Conservation (phyloP, 176 grass and related monocot genomes). For the Bothriochloa decipiens region DNA sequence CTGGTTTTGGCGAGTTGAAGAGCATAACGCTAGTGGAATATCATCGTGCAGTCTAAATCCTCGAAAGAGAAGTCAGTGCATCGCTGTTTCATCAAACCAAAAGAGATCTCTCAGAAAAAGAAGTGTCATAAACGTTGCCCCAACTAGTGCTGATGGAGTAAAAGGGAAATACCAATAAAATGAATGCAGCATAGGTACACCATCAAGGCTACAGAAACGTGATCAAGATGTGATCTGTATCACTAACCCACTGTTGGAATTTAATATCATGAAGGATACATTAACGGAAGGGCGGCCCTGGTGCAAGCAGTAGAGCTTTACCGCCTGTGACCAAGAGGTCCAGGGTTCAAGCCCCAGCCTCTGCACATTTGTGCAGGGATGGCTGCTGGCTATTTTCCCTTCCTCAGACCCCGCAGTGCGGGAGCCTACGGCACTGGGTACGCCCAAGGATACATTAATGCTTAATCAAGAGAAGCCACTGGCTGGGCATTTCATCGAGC, state of each 20-base stretch:
- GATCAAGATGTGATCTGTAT: neutral
- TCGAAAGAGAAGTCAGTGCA: slow-evolving; percentile 25
- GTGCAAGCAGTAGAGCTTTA: too few relatives aligned
- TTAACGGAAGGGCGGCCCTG: too few relatives aligned
- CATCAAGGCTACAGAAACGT: neutral
- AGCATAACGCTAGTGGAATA: slow-evolving; percentile 40
- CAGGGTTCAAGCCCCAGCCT: too few relatives aligned
- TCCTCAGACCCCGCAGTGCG: too few relatives aligned
- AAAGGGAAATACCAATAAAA: neutral
- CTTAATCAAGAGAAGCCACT: neutral
- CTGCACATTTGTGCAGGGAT: too few relatives aligned
- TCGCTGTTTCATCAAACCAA: slow-evolving; percentile 33
- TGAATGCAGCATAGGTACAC: neutral
- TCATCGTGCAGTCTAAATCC: slow-evolving; percentile 17
- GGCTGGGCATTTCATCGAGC: neutral
- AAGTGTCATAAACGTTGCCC: neutral
- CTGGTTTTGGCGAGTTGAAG: slow-evolving; percentile 25
- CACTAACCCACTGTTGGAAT: neutral
- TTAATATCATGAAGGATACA: neutral
- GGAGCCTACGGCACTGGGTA: too few relatives aligned
- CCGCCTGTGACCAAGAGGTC: too few relatives aligned
- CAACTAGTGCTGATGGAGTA: neutral
- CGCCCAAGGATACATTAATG: neutral
- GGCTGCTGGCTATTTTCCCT: too few relatives aligned
- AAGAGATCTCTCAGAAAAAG: slow-evolving; percentile 8